Evolutionary conservation across 1,139 yeast genomes (phyloP).

Genomic region (Scheffersomyces lignicola): DNA sequence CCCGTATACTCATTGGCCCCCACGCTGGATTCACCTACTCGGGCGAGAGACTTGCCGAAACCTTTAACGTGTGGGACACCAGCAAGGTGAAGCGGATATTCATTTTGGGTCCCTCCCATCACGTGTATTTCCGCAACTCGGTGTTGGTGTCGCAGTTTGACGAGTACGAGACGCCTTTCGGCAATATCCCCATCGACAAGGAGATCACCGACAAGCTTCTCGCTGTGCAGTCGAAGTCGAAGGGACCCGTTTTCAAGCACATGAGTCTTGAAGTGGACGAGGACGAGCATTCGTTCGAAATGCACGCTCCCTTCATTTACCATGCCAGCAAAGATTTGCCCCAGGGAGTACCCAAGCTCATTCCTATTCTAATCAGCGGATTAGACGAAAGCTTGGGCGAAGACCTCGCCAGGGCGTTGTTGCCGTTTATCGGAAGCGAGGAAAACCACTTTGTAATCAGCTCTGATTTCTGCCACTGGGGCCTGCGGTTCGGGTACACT

Average conservation of each 20-base stretch:
- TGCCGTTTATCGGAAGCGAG: slow-evolving; percentile 55
- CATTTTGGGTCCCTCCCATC: slow-evolving; percentile 92
- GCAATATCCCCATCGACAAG: slow-evolving; percentile 66
- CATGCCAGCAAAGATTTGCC: slow-evolving; percentile 29
- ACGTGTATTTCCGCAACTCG: slow-evolving; percentile 67
- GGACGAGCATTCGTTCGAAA: slow-evolving; percentile 91
- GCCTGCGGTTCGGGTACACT: slow-evolving; percentile 71
- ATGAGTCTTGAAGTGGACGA: slow-evolving; percentile 69
- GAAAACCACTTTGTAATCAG: slow-evolving; percentile 74
- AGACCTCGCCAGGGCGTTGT: slow-evolving; percentile 48
- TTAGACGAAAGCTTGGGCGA: slow-evolving; percentile 47
- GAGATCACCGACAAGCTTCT: slow-evolving; percentile 38
- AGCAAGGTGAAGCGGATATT: slow-evolving; percentile 62
- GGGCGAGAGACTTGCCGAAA: slow-evolving; percentile 74
- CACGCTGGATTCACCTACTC: slow-evolving; percentile 94
- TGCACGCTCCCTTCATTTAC: slow-evolving; percentile 84
- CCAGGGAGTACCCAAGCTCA: slow-evolving; percentile 46
- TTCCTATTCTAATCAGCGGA: slow-evolving; percentile 82
- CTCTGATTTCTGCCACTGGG: slow-evolving; percentile 98
- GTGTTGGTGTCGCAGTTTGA: slow-evolving; percentile 59
- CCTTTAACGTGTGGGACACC: slow-evolving; percentile 72
- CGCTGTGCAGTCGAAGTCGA: slow-evolving; percentile 18
- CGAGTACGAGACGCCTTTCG: slow-evolving; percentile 78
- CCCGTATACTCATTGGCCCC: slow-evolving; percentile 62
- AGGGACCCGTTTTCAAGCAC: slow-evolving; percentile 37